Evolutionary conservation across 2,329 filamentous ascomycete species (phyloP), one percentile per base, ranked within the genome.

Genomic region (Ophiostoma perfectum): DNA sequence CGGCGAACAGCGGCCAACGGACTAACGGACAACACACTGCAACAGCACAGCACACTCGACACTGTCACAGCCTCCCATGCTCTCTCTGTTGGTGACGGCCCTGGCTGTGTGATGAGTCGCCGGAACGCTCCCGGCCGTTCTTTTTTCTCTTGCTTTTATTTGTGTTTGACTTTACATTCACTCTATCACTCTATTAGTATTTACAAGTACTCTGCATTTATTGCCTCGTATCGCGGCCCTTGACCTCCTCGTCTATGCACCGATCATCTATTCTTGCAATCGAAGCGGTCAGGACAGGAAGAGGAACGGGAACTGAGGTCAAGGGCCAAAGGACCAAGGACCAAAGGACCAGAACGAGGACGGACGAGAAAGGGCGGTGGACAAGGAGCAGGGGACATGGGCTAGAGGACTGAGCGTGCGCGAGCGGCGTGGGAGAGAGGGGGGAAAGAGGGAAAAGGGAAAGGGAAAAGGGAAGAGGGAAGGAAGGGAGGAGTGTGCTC

Each of bases 281-380:
- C 5, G 49, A 27, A 55, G 49, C 49, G 49, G 49, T 55, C 49
- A 55, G 45, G 45, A 47, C n/a, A 16, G n/a, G 45, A 16, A 6
- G 12, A 16, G 2, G 14, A 47, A 14, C 12, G n/a, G 14, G 4
- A 55, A 36, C 42, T 12, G 42, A 12, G 42, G 42, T 47, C 14
- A 42, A 42, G 39, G 58, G 14, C 38, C 38, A 62, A 62, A 42
- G 60, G 38, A 52, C n/a, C 49, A 52, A 47, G 42, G 42, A 44
- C 12, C 42, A 44, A 49, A 6, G 47, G 6, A 7, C 16, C 47
- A n/a, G 49, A 18, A 18, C 49, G n/a, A 14, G 16, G 27, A 16
- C 27, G 52, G 12, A 58, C 18, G 12, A 39, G 42, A 63, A 63
- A 63, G 60, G 39, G 60, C 60, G 60, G 60, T 63, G 39, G 39